A percentile compares a stretch with the other conserved stretches of the same genome.
Evolutionary conservation across 805 yeast genomes (phyloP).

Genomic region (Hagleromyces aurorensis): DNA sequence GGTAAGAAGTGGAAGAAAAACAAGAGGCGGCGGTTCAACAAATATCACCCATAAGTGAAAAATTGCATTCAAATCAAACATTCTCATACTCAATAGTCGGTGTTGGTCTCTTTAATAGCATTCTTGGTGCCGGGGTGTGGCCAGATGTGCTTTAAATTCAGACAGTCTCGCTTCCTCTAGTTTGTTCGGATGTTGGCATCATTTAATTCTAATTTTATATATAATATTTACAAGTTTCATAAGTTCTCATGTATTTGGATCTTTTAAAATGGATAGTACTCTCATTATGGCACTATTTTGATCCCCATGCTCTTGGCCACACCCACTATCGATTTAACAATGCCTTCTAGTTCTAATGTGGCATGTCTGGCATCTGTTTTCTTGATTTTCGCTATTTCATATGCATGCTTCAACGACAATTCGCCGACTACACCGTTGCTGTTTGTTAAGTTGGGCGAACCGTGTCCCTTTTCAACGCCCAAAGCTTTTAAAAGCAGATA

Average conservation of each 20-base stretch:
- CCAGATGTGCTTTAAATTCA: too few species aligned
- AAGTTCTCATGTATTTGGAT: not conserved
- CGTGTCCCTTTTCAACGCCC: conserved; percentile 71
- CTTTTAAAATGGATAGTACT: conserved; percentile 3
- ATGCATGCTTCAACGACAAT: conserved; percentile 76
- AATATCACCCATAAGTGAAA: too few species aligned
- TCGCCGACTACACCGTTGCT: conserved; percentile 44
- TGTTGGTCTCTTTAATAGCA: too few species aligned
- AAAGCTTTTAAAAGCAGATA: conserved; percentile 71
- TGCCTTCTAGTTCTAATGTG: conserved; percentile 58
- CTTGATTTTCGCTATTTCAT: conserved; percentile 91
- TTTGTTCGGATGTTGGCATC: not conserved
- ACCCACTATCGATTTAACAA: conserved; percentile 75
- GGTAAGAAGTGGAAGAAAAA: conserved; percentile 24
- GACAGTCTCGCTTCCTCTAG: too few species aligned
- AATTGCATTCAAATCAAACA: too few species aligned
- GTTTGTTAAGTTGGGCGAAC: conserved; percentile 34
- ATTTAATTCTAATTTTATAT: conserved; percentile 1
- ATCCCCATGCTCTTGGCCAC: conserved; percentile 90
- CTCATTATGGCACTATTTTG: conserved; percentile 52
- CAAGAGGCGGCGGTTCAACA: conserved; percentile 24
- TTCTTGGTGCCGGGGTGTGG: too few species aligned
- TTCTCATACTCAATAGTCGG: too few species aligned
- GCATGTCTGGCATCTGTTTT: conserved; percentile 77
- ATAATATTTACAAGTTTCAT: conserved; percentile 3